Evolutionary conservation across 176 grass and related monocot species (phyloP).

Genomic region (Secale cereale): DNA sequence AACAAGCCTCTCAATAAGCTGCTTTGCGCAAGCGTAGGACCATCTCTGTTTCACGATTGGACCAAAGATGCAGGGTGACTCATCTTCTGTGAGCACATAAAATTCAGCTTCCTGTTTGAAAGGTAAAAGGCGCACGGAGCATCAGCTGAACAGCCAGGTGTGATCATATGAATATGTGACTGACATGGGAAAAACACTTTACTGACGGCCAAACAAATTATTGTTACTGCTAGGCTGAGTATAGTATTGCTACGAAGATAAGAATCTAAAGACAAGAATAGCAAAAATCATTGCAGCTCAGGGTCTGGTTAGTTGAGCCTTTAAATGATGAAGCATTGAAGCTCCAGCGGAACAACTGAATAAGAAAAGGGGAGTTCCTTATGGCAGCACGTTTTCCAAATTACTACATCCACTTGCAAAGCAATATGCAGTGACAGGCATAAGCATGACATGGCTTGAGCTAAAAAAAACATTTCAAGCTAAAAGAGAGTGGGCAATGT

Average conservation of each 20-base stretch:
- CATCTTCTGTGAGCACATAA: slow-evolving; percentile 93
- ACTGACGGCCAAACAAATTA: not conserved
- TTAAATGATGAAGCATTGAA: too few species aligned
- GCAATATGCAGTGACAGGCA: not conserved
- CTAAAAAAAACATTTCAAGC: not conserved
- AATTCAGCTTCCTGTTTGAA: slow-evolving; percentile 75
- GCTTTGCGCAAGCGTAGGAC: slow-evolving; percentile 93
- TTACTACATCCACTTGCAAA: not conserved
- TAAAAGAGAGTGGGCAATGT: not conserved
- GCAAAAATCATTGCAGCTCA: not conserved
- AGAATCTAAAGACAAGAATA: not conserved
- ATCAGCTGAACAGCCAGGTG: slow-evolving; percentile 20
- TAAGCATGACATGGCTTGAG: not conserved
- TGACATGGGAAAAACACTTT: not conserved
- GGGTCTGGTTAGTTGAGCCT: not conserved
- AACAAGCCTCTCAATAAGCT: slow-evolving; percentile 96
- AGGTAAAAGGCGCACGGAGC: not conserved
- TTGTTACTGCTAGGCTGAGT: not conserved
- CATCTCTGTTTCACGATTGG: slow-evolving; percentile 90
- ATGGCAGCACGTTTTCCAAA: not conserved
- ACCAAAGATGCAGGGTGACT: slow-evolving; percentile 89
- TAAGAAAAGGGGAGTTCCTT: not conserved
- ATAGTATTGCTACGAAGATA: not conserved
- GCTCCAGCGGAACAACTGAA: not conserved
- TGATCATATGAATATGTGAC: not conserved